Percentiles rank a stretch among this genome's conserved stretches.
Conservation (phyloP, 371 early-diverging fungal genomes). For the Mucor irregularis region DNA sequence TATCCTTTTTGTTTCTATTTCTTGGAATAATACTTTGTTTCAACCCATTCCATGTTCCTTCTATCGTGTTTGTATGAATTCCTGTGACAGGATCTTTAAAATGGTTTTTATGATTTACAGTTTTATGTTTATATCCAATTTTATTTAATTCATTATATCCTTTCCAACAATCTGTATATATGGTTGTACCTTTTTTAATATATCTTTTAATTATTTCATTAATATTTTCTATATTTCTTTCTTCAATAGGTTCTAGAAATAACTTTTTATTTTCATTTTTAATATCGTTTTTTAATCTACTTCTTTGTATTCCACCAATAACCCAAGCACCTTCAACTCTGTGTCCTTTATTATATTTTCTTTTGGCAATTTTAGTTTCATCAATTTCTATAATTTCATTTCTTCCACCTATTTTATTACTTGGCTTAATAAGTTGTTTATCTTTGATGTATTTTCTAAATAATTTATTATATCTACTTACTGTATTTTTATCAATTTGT, state of each 20-base stretch:
- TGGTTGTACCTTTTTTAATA: no score
- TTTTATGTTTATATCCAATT: no score
- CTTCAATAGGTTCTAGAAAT: conserved; percentile 11
- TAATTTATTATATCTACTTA: no score
- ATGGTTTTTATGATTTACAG: no score
- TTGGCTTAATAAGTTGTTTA: conserved; percentile 4
- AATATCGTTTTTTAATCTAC: conserved; percentile 11
- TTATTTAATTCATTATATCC: no score
- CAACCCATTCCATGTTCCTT: background rate
- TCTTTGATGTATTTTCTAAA: no score
- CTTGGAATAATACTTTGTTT: conserved; percentile 2
- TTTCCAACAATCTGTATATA: no score
- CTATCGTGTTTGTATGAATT: conserved; percentile 2
- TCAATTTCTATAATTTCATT: no score
- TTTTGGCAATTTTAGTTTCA: no score
- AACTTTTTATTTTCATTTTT: conserved; percentile 8
- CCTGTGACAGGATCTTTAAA: no score
- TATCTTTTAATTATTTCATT: conserved; percentile 7
- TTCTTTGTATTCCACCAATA: conserved; percentile 12
- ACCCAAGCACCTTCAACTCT: conserved; percentile 13
- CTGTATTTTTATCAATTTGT: no score
- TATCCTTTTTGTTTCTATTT: conserved; percentile 2
- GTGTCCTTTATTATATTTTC: conserved; percentile 10
- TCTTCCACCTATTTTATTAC: conserved; percentile 7
- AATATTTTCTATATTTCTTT: conserved; percentile 14